Percentiles rank a stretch among this genome's conserved stretches.
Evolutionary conservation across 2,329 filamentous ascomycete genomes (phyloP).

Genomic region (Teratosphaeria nubilosa): DNA sequence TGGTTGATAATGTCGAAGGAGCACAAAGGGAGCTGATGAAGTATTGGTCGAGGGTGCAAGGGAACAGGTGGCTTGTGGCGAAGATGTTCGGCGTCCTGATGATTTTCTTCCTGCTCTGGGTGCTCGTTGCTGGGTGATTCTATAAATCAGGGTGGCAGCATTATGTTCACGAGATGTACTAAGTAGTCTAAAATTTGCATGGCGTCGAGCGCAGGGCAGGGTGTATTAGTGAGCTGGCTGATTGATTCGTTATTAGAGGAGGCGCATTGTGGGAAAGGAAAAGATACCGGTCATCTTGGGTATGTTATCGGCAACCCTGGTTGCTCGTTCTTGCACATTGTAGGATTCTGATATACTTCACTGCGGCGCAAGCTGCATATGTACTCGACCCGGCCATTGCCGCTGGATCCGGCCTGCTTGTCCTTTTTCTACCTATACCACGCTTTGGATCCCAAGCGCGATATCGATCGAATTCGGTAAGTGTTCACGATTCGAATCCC

Average conservation of each 20-base stretch:
- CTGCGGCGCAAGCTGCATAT: background rate
- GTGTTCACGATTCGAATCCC: no score
- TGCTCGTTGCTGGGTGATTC: constrained; percentile 23
- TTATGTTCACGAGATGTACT: background rate
- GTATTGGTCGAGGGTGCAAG: constrained; percentile 89
- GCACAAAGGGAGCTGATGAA: constrained; percentile 92
- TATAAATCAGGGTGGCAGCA: background rate
- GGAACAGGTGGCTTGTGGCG: constrained; percentile 90
- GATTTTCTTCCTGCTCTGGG: constrained; percentile 51
- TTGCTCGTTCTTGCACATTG: background rate
- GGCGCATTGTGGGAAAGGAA: background rate
- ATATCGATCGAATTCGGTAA: no score
- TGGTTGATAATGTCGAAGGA: constrained; percentile 96
- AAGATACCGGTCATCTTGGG: background rate
- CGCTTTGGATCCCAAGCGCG: no score
- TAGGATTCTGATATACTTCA: background rate
- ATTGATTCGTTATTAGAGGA: background rate
- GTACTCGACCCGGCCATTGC: background rate
- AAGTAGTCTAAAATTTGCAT: background rate
- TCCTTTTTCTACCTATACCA: no score
- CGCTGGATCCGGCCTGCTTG: background rate
- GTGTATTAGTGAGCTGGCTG: background rate
- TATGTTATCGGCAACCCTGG: background rate
- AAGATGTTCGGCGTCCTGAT: constrained; percentile 80
- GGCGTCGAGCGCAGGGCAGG: background rate